A percentile compares a stretch with the other conserved stretches of the same genome.
phyloP scores from a whole-genome alignment of 2,329 filamentous ascomycete species.

The Aspergillus sp. region DNA sequence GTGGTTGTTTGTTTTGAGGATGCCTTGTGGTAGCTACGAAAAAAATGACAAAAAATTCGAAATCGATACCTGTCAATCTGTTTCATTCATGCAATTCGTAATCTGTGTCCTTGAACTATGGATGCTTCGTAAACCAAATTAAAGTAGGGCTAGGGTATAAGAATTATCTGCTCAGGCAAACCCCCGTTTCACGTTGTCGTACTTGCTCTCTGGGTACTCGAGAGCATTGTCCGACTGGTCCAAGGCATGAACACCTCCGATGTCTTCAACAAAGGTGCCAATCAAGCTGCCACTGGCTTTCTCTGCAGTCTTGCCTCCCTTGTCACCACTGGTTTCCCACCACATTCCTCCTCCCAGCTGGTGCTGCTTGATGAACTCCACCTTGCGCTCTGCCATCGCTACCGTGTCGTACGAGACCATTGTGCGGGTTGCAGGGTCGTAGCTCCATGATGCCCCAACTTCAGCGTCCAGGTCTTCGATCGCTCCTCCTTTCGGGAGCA shows the following conservation, averaged over 20 bases:
- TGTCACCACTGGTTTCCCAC: constrained; percentile 87
- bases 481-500: constrained; percentile 65
- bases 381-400: constrained; percentile 63
- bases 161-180: constrained; percentile 12
- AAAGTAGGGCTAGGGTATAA: no score
- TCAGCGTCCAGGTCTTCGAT: constrained; percentile 60
- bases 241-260: constrained; percentile 27
- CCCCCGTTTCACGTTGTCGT: constrained; percentile 32
- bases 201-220: constrained; percentile 36
- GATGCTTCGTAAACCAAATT: no score
- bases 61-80: constrained; percentile 3
- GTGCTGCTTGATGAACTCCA: constrained; percentile 61
- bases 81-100: neutral
- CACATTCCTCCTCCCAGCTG: constrained; percentile 88
- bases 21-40: neutral
- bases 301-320: constrained; percentile 44
- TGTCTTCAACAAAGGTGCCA: constrained; percentile 42
- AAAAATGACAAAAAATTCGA: constrained; percentile 8
- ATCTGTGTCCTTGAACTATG: neutral
- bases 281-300: constrained; percentile 59
- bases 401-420: constrained; percentile 70
- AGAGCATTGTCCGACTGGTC: constrained; percentile 33
- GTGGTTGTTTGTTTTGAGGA: neutral
- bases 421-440: constrained; percentile 56
- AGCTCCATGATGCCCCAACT: constrained; percentile 71